Evolutionary conservation across 192 early-diverging fungal genomes (phyloP), one percentile per base, ranked within the genome.

Genomic region (Linnemannia exigua): DNA sequence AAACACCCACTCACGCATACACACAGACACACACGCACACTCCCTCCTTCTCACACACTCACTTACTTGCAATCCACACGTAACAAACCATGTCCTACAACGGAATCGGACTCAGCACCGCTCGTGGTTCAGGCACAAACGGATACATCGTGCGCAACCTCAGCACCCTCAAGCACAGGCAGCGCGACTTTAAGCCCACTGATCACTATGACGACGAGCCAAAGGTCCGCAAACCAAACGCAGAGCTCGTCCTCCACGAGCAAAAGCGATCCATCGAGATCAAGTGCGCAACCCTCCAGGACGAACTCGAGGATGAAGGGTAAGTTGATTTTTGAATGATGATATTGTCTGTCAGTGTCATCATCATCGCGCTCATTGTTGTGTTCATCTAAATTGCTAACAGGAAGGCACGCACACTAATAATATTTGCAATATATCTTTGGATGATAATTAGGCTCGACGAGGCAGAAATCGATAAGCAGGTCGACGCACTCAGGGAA

Each of bases 91-190:
- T 85, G 83, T 85, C 83, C 12, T 96, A 96, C 73, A 96, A 96
- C 90, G 95, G 95, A 78, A 95, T 96, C 63, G 96, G 96, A 28
- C 91, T 96, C 17, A 87, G 90, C 28, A 96, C 96, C 7, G 91
- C 95, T 28, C 93, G 96, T 68, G 96, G 96, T 20, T 95, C 91
- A 67, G 98, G 98, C 47, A 99, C 98, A 12, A 99, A 99, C 82
- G 98, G 98, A 70, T 97, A 97, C 87, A 95, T 99, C 11, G 95
- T 97, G 54, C 94, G 96, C 41, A 99, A 97, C 89, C 88, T 95
- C 68, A 96, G 97, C 17, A 84, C 89, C 35, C 87, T 99, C 46
- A 89, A 91, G 74, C 85, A 92, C 7, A 88, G 89, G n/a, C 88
- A 80, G 20, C 86, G 81, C 16, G 79, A 67, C 67, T 80, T 84